Percentiles rank a stretch among this genome's conserved stretches.
Conservation (phyloP, 306 rosid genomes). For the Benincasa hispida region DNA sequence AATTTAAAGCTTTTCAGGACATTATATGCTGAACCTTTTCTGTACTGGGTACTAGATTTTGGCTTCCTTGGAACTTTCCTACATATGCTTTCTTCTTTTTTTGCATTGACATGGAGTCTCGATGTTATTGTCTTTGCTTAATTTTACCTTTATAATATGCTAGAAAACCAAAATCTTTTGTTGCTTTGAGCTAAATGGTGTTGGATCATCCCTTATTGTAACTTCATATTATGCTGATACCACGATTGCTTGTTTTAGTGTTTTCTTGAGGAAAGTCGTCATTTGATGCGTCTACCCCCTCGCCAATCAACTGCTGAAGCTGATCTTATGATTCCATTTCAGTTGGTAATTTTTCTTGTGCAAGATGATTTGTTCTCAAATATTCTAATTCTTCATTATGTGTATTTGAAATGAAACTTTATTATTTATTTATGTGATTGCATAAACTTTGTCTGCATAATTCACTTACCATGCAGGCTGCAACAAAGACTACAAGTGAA, state of each 20-base stretch:
- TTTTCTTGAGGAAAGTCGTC: conserved; percentile 96
- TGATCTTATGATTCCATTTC: conserved; percentile 92
- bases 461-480: conserved; percentile 54
- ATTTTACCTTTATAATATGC: background rate
- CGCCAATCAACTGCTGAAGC: conserved; percentile 98
- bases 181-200: background rate
- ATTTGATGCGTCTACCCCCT: conserved; percentile 88
- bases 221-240: background rate
- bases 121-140: background rate
- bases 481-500: conserved; percentile 78
- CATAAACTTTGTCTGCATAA: conserved; percentile 12
- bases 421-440: background rate
- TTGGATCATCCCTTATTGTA: background rate
- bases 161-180: background rate
- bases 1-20: background rate
- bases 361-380: background rate
- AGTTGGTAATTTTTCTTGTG: conserved; percentile 45
- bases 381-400: background rate
- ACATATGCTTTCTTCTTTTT: background rate
- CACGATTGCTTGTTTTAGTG: conserved; percentile 32
- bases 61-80: background rate
- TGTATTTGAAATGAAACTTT: background rate
- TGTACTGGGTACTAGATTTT: background rate
- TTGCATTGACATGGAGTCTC: background rate
- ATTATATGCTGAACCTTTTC: background rate